Evolutionary conservation across 78 protist genomes (phyloP).

Genomic region (Polysphondylium violaceum): DNA sequence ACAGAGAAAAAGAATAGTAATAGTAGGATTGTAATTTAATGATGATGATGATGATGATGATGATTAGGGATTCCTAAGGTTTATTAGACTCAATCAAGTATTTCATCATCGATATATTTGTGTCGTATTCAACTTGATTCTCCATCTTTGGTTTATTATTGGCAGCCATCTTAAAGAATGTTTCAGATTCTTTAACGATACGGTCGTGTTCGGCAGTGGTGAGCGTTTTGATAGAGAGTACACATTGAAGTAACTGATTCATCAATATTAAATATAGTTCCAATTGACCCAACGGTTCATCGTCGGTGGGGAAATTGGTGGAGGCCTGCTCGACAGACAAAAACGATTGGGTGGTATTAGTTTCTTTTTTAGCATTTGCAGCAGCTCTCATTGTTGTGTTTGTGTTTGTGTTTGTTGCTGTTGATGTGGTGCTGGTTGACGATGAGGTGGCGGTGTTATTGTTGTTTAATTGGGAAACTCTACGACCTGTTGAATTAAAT

Average conservation of each 20-base stretch:
- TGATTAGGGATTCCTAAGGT: too few relatives aligned
- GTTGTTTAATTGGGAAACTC: too few relatives aligned
- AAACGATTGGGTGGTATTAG: background rate
- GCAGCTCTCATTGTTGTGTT: background rate
- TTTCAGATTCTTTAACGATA: background rate
- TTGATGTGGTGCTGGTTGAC: background rate
- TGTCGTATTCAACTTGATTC: background rate
- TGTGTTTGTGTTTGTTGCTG: background rate
- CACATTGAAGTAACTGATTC: slow-evolving; percentile 1
- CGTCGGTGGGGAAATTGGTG: too few relatives aligned
- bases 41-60: too few relatives aligned
- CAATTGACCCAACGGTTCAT: background rate
- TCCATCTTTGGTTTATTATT: background rate
- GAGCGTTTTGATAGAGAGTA: background rate
- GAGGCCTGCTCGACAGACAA: background rate
- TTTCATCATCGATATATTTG: background rate
- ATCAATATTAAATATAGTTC: slow-evolving; percentile 13
- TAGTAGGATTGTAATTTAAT: too few relatives aligned
- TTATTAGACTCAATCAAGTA: background rate
- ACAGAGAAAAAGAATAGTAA: background rate
- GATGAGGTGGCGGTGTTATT: background rate
- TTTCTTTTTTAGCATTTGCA: background rate
- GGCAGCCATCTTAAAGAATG: background rate
- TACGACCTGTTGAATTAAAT: too few relatives aligned
- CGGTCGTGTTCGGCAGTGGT: background rate